Base-by-base conservation (phyloP, 139 green algal species). In the Chlorella sp. region DNA sequence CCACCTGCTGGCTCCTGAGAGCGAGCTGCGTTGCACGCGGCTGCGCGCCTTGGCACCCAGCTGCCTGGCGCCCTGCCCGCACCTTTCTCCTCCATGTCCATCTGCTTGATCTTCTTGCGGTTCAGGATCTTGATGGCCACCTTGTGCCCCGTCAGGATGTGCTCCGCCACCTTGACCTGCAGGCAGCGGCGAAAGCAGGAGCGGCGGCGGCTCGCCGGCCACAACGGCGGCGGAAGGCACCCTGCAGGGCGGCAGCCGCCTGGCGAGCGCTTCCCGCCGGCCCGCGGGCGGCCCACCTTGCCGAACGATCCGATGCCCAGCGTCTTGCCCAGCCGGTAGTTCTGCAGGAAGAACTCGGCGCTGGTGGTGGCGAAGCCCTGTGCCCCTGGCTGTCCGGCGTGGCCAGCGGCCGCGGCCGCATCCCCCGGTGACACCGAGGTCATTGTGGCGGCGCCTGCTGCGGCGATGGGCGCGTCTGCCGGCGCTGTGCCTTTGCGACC, bases 71-170 rank as follows among this genome's bases (percentile, higher is more conserved):
- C 32, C 32, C 34, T 5, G 76, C 54, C 19, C 87, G 2, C 80
- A 96, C 95, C 94, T 87, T 99, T 99, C 82, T 99, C 97, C 64
- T 99, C 97, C 97, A 99, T 99, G 82, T 99, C 97, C 96, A 99
- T 99, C 32, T 96, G 92, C 89, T 97, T 96, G 38, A 99, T 99
- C 90, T 99, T 99, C 80, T 95, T 95, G n/a, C 94, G 86, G 88
- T 99, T 99, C 32, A 99, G 86, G 76, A 99, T 99, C 84, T 99
- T 99, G 80, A 99, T 98, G 14, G 97, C 97, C 38, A 99, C 97
- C 88, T 99, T 99, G 86, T 99, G 96, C 17, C 95, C 95, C 20
- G 97, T 99, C 20, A 98, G 83, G 13, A 98, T 93, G 90, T 99
- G 97, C 92, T 99, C 97, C 8, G 97, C 97, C 6, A 99, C 90